Conservation (phyloP, 495 filamentous ascomycete species). For the Mytilinidion resinicola region DNA sequence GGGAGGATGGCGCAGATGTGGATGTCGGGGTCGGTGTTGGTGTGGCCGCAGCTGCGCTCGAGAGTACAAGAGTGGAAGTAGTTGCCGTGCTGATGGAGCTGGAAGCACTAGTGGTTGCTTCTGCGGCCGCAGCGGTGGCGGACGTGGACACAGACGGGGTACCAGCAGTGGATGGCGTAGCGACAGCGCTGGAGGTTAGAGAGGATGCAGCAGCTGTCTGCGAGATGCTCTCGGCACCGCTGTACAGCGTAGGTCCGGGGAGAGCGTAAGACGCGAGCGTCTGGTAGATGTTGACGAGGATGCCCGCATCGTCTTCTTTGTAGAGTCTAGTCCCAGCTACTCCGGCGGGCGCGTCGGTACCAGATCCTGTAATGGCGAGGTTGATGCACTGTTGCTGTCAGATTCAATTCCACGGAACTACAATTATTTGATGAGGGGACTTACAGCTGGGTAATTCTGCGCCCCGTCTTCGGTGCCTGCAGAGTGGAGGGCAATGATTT, state of each 20-base stretch:
- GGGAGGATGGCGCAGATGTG: neutral
- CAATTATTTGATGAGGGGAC: neutral
- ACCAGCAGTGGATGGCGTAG: neutral
- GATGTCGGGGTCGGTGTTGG: neutral
- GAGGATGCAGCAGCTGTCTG: neutral
- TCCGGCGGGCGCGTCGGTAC: conserved; percentile 10
- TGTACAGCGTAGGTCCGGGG: conserved; percentile 30
- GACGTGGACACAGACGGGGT: neutral
- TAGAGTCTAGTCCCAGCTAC: conserved; percentile 14
- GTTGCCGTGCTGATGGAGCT: neutral
- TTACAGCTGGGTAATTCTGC: conserved; percentile 22
- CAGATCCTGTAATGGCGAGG: conserved; percentile 18
- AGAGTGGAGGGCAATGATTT: conserved; percentile 26
- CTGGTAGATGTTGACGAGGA: conserved; percentile 22
- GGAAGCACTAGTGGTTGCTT: neutral
- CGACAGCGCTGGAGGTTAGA: neutral
- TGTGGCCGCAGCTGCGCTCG: neutral
- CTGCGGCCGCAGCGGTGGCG: neutral
- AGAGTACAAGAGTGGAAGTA: neutral
- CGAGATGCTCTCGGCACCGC: conserved; percentile 2
- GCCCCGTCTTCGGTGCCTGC: conserved; percentile 18
- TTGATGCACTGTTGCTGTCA: conserved; percentile 18
- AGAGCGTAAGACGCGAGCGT: conserved; percentile 26
- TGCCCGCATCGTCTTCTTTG: conserved; percentile 16
- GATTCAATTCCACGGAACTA: neutral